Evolutionary conservation across 495 filamentous ascomycete species (phyloP), one percentile per base, ranked within the genome.

Genomic region (Penicillium odoratum): DNA sequence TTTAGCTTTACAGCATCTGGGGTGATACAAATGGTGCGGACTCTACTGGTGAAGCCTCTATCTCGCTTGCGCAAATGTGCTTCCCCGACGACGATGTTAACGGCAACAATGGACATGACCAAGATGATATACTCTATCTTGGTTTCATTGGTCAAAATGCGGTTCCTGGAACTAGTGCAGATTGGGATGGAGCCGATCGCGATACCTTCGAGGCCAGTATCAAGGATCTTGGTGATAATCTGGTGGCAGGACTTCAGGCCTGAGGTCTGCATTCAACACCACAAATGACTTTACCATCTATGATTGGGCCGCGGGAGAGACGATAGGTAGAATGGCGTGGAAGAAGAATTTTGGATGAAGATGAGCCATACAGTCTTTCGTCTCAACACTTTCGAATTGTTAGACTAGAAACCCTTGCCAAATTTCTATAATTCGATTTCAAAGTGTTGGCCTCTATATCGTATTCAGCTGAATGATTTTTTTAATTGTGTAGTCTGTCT

Each of bases 1-100:
- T 15, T 28, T 47, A 84, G 76, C 69, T 85, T 43, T 88, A 87
- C 59, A 85, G 82, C n/a, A 69, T 89, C 52, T 88, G 83, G 86
- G 86, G 83, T 15, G 86, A 89, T 63, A 77, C 73, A 5, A 89
- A 88, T 58, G 86, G 82, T 30, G 79, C 68, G 26, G 69, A 59
- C 29, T 61, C 78, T 0, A 81, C 83, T 0, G 83, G 85, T 15
- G 83, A 88, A 57, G 80, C 81, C 0, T 79, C 80, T 25, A 74
- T 88, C 31, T 74, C 83, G 1, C 62, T 87, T 5, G 85, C 82
- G 0, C 78, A 79, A 21, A 71, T 81, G n/a, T 88, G 85, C 67
- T 88, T 77, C 62, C 78, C 65, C 1, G 56, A 72, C 30, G 63
- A 65, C 0, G 36, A 56, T 7, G 72, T 84, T 15, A 77, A 60